These are phyloP conservation scores for Sclerotinia spermophila DNA, from an alignment of 2,329 filamentous ascomycete species.

Conservation along the genomic window DNA sequence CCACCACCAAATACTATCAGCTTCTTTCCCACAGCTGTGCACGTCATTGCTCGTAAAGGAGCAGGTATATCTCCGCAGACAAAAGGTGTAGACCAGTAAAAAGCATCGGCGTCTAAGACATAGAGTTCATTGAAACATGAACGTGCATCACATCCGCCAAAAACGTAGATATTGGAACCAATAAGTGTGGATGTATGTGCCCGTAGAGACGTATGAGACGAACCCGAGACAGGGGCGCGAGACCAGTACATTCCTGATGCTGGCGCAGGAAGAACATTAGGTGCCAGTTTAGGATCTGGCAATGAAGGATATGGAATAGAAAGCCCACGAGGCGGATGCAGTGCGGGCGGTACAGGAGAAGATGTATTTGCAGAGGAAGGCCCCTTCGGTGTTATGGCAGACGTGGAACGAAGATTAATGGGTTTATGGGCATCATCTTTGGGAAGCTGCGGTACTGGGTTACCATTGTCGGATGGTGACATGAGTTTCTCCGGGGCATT, in stretches of 20 bases:
- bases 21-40: constrained; percentile 67
- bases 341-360: constrained; percentile 30
- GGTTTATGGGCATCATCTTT: constrained; percentile 40
- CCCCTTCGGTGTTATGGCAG: constrained; percentile 35
- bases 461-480: constrained; percentile 24
- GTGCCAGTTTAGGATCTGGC: constrained; percentile 52
- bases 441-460: constrained; percentile 24
- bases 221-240: constrained; percentile 59
- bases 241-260: constrained; percentile 73
- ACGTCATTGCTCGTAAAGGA: constrained; percentile 67
- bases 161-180: constrained; percentile 64
- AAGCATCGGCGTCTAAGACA: constrained; percentile 65
- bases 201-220: constrained; percentile 56
- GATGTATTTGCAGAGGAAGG: constrained; percentile 22
- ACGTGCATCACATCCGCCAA: constrained; percentile 64
- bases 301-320: constrained; percentile 55
- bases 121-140: constrained; percentile 68
- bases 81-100: constrained; percentile 64
- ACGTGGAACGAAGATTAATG: constrained; percentile 49
- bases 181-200: constrained; percentile 65
- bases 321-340: constrained; percentile 34
- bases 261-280: constrained; percentile 59
- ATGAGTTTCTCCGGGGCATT: constrained; percentile 25
- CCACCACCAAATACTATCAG: constrained; percentile 67
- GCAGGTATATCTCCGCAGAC: constrained; percentile 62